phyloP scores from a whole-genome alignment of 2,329 filamentous ascomycete species.

The Alternaria consortialis region DNA sequence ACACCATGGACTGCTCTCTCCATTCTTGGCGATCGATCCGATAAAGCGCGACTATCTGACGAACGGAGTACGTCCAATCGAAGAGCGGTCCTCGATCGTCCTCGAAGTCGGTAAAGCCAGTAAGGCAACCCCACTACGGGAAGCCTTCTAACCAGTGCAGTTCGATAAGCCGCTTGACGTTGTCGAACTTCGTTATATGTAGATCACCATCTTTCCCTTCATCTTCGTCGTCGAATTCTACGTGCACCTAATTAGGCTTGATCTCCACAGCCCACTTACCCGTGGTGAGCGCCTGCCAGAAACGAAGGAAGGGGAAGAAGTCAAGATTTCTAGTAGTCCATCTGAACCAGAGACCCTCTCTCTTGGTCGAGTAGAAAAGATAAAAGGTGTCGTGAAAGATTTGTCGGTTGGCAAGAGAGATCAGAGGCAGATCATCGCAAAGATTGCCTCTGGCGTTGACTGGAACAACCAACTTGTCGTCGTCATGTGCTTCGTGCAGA shows the following conservation, averaged over 20 bases:
- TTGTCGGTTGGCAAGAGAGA: not conserved
- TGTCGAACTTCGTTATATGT: not conserved
- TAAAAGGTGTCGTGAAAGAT: slow-evolving; percentile 4
- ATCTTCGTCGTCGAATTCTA: not conserved
- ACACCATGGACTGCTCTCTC: not conserved
- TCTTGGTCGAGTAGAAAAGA: not conserved
- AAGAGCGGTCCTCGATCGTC: not conserved
- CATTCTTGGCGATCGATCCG: not conserved
- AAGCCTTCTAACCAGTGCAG: slow-evolving; percentile 16
- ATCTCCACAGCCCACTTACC: not conserved
- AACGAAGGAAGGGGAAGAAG: slow-evolving; percentile 9
- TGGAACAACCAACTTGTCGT: not conserved
- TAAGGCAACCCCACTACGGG: slow-evolving; percentile 7
- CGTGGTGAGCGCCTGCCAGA: slow-evolving; percentile 1
- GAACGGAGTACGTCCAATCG: slow-evolving; percentile 12
- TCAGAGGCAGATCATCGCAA: slow-evolving; percentile 5
- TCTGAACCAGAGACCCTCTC: not conserved
- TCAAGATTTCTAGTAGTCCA: not conserved
- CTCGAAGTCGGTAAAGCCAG: not conserved
- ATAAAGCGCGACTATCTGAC: slow-evolving; percentile 10
- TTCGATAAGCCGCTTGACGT: not conserved
- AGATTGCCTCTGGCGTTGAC: slow-evolving; percentile 10
- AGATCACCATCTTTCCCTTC: not conserved
- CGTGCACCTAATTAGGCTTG: too few relatives aligned
- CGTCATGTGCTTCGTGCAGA: too few relatives aligned